Base-by-base conservation (phyloP, 306 rosid species). In the Prunus armeniaca region DNA sequence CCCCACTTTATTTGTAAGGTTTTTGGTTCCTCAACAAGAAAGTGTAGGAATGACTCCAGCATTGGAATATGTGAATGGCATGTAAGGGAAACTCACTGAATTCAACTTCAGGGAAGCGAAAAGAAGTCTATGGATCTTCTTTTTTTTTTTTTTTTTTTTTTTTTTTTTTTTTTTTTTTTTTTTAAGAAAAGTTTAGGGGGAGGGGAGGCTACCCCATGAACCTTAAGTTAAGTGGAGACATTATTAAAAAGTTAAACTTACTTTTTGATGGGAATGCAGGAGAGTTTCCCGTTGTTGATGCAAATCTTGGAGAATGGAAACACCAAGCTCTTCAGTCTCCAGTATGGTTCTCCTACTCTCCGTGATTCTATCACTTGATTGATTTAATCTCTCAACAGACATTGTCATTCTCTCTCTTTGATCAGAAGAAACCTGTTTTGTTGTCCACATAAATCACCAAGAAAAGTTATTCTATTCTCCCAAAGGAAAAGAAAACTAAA, bases 241-340 rank as follows among this genome's bases (percentile, higher is more conserved):
- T 19, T n/a, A 60, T 57, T 49, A 56, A 69, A 69, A 56, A 62
- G 74, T 38, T 52, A 75, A 6, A 25, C 77, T 5, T 87, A 92
- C 97, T 79, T 85, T 92, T 68, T 83, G 68, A 83, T 92, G 96
- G 73, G 97, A 92, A 81, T 77, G 86, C 67, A 92, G 83, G 65
- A 92, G 96, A 78, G 96, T 92, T 86, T 92, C 96, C 6, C 97
- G 91, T 77, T 92, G 97, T 81, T 86, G 90, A 71, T 92, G 97
- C 83, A 92, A 82, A 90, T 92, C 96, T 76, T 92, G 88, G 76
- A 92, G 93, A 80, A 92, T 87, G 70, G 91, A 87, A 82, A 88
- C 88, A 60, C 97, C 97, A 38, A 90, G 89, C 51, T 92, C 93
- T 87, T 90, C 97, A 0, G 97, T 90, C 81, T 92, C 97, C 69